Conservation (phyloP, 2,329 filamentous ascomycete species). For the Xylaria sp. region DNA sequence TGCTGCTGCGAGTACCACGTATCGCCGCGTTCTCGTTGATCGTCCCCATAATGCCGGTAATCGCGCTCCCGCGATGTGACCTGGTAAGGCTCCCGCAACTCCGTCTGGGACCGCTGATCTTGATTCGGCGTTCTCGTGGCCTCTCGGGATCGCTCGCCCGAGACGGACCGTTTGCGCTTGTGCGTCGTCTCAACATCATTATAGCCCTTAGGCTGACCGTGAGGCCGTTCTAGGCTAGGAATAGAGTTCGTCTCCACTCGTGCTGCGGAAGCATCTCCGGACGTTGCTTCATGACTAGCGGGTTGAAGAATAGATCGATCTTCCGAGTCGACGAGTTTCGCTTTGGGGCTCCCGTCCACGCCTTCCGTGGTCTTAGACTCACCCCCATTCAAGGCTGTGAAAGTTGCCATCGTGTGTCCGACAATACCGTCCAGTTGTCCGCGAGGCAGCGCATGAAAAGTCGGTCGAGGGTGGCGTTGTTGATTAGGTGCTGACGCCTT, state of each 20-base stretch:
- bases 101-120: constrained; percentile 34
- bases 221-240: constrained; percentile 38
- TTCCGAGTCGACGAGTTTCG: constrained; percentile 26
- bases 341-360: constrained; percentile 24
- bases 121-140: constrained; percentile 25
- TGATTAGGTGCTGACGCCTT: background rate
- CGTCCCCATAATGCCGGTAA: constrained; percentile 42
- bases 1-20: constrained; percentile 44
- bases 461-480: constrained; percentile 1
- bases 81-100: constrained; percentile 40
- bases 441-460: constrained; percentile 29
- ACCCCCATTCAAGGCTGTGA: constrained; percentile 33
- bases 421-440: constrained; percentile 26
- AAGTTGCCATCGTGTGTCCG: constrained; percentile 32
- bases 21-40: constrained; percentile 43
- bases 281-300: constrained; percentile 26
- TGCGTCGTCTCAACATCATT: constrained; percentile 46
- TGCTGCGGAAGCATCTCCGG: constrained; percentile 22
- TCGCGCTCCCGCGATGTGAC: constrained; percentile 40
- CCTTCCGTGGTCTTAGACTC: constrained; percentile 28
- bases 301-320: constrained; percentile 24
- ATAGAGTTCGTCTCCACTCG: constrained; percentile 40
- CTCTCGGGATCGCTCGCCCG: constrained; percentile 46
- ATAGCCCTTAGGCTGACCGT: constrained; percentile 38
- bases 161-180: constrained; percentile 67